These are phyloP conservation scores for Nicotiana attenuata DNA, from an alignment of 257 asterid genomes.

Conservation along the genomic window DNA sequence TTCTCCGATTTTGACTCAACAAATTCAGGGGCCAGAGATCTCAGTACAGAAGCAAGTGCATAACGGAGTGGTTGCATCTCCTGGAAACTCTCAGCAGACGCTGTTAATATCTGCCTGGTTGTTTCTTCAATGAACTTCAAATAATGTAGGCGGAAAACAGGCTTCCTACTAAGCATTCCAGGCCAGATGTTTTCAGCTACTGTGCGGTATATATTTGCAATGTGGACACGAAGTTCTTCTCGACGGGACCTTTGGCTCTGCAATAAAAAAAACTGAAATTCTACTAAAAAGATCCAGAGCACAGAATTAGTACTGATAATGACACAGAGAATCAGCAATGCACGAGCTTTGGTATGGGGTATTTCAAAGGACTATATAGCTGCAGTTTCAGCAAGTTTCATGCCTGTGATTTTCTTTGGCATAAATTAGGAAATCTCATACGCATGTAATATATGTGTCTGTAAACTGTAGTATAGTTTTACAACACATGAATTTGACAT, in stretches of 20 bases:
- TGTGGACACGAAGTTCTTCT: conserved; percentile 88
- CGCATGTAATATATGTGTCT: background rate
- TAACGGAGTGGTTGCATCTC: conserved; percentile 92
- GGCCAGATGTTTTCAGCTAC: conserved; percentile 98
- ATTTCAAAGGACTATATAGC: background rate
- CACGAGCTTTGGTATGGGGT: background rate
- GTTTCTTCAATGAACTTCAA: conserved; percentile 94
- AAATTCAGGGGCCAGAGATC: conserved; percentile 97
- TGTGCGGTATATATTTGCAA: conserved; percentile 81
- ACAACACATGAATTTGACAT: background rate
- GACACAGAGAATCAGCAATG: background rate
- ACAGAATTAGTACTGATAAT: background rate
- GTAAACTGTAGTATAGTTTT: background rate
- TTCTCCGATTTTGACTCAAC: conserved; percentile 96
- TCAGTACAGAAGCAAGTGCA: conserved; percentile 89
- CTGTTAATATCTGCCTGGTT: conserved; percentile 63
- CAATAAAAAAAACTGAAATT: conserved; percentile 10
- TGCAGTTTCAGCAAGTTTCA: conserved; percentile 9
- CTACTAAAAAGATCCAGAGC: background rate
- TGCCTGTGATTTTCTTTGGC: background rate
- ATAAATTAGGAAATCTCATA: background rate
- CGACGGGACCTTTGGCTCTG: conserved; percentile 98
- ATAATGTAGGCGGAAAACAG: conserved; percentile 95
- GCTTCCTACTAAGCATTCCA: conserved; percentile 89
- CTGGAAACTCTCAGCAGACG: conserved; percentile 77